Evolutionary conservation across 495 filamentous ascomycete species (phyloP).

Genomic region (Talaromyces ruber): DNA sequence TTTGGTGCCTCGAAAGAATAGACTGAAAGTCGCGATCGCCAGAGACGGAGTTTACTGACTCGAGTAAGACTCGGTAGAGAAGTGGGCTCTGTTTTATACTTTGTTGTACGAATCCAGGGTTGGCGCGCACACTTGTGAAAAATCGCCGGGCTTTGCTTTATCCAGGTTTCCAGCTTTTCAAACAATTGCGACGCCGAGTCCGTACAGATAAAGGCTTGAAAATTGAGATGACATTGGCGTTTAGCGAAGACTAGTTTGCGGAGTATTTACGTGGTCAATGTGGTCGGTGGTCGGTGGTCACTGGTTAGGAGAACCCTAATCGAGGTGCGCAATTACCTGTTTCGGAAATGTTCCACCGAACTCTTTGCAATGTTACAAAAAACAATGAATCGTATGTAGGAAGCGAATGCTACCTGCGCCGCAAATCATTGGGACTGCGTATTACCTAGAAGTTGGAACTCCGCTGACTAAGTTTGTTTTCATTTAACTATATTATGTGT

Average conservation of each 20-base stretch:
- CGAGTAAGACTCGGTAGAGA: neutral
- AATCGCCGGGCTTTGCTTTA: neutral
- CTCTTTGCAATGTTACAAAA: neutral
- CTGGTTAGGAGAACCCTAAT: neutral
- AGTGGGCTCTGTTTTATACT: neutral
- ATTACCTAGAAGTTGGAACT: too few relatives aligned
- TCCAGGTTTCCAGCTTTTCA: neutral
- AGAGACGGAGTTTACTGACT: neutral
- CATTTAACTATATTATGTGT: neutral
- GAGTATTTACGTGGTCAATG: too few relatives aligned
- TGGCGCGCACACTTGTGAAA: neutral
- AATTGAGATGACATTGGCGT: neutral
- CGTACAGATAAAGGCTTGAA: neutral
- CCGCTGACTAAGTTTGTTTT: neutral
- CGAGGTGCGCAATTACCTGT: neutral
- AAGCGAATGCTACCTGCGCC: neutral
- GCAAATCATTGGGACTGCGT: neutral
- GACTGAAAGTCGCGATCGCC: neutral
- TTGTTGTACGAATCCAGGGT: neutral
- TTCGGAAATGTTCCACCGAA: neutral
- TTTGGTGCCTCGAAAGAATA: neutral
- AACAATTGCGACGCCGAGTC: neutral
- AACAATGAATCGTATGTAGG: neutral
- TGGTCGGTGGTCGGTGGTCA: neutral
- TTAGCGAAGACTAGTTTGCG: neutral